Conservation (phyloP, 352 stramenopile genomes). For the Phytophthora fragariae region DNA sequence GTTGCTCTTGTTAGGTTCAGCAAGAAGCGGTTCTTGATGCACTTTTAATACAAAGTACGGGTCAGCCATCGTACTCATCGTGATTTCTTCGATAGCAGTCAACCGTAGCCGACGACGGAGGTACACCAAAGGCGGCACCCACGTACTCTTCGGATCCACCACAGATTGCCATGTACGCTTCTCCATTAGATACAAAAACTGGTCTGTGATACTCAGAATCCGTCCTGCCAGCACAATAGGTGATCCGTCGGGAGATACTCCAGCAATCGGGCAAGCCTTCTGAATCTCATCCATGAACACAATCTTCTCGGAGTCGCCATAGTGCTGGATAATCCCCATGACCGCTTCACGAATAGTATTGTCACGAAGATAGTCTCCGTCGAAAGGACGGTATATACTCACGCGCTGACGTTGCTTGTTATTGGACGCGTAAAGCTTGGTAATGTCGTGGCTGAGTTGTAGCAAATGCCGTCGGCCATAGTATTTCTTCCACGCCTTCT, state of each 20-base stretch:
- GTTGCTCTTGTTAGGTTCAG: constrained; percentile 79
- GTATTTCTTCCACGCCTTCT: constrained; percentile 87
- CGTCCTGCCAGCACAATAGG: constrained; percentile 53
- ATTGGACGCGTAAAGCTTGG: constrained; percentile 82
- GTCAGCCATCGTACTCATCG: constrained; percentile 85
- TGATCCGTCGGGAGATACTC: constrained; percentile 31
- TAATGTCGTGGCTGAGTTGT: constrained; percentile 86
- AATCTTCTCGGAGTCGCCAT: constrained; percentile 85
- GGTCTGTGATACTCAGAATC: constrained; percentile 75
- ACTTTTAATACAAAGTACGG: constrained; percentile 81
- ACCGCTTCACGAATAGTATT: constrained; percentile 67
- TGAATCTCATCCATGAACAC: constrained; percentile 82
- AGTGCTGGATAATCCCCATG: constrained; percentile 73
- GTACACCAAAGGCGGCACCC: constrained; percentile 70
- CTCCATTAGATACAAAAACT: constrained; percentile 85
- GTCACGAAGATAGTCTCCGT: constrained; percentile 85
- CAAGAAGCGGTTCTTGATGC: constrained; percentile 56
- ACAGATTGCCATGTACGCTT: constrained; percentile 66
- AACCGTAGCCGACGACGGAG: constrained; percentile 73
- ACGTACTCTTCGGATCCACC: constrained; percentile 63
- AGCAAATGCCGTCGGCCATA: constrained; percentile 82
- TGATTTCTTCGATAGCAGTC: constrained; percentile 73
- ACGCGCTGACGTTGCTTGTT: constrained; percentile 87
- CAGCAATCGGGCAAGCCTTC: constrained; percentile 55
- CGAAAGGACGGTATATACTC: constrained; percentile 89